These are phyloP conservation scores for Alternaria atra DNA, from an alignment of 2,329 filamentous ascomycete species.

Conservation along the genomic window DNA sequence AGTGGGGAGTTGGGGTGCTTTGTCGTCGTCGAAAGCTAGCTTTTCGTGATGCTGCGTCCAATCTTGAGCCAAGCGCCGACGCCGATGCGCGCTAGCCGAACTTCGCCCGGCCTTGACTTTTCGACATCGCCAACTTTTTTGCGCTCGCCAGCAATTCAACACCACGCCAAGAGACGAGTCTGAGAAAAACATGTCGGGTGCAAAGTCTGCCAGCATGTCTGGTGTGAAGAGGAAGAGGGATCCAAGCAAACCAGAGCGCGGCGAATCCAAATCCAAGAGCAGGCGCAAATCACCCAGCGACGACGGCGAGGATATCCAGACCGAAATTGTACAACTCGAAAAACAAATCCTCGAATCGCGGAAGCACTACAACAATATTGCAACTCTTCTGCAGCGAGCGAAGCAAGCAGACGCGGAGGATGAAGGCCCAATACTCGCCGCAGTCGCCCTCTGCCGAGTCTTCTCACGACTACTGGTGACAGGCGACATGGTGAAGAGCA, in stretches of 20 bases:
- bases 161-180: background rate
- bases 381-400: conserved; percentile 69
- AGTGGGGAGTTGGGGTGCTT: conserved; percentile 49
- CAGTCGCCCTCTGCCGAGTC: conserved; percentile 83
- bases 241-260: conserved; percentile 44
- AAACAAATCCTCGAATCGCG: conserved; percentile 83
- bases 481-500: conserved; percentile 73
- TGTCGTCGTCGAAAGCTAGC: conserved; percentile 34
- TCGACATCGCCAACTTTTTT: conserved; percentile 21
- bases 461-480: conserved; percentile 83
- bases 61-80: conserved; percentile 29
- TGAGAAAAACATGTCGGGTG: conserved; percentile 47
- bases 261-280: conserved; percentile 52
- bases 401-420: conserved; percentile 60
- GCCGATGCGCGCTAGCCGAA: conserved; percentile 36
- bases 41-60: conserved; percentile 38
- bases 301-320: conserved; percentile 61
- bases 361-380: conserved; percentile 92
- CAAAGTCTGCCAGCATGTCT: conserved; percentile 34
- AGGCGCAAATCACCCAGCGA: conserved; percentile 41
- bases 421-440: conserved; percentile 71
- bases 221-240: conserved; percentile 57
- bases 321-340: conserved; percentile 78
- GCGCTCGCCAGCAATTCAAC: conserved; percentile 4
- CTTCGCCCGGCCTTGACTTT: conserved; percentile 34